These are phyloP conservation scores for Exophiala phaeomuriformis DNA, from an alignment of 2,329 filamentous ascomycete species.

Conservation along the genomic window DNA sequence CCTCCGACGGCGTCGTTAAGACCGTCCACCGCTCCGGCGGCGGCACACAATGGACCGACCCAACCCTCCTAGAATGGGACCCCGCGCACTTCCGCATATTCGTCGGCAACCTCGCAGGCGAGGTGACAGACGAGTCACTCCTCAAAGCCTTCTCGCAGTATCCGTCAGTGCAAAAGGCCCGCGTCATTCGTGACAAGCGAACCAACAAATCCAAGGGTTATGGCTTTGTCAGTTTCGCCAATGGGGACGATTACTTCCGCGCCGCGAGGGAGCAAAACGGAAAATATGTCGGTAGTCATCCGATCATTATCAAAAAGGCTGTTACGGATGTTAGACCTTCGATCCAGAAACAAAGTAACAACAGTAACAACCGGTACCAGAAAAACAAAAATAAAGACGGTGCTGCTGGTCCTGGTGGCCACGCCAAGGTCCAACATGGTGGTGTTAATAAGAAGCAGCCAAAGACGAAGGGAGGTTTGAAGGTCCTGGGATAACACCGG, in stretches of 20 bases:
- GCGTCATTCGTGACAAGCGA: slow-evolving; percentile 89
- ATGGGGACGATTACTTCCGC: slow-evolving; percentile 93
- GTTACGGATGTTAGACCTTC: slow-evolving; percentile 84
- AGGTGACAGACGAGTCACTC: slow-evolving; percentile 92
- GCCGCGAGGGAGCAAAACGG: slow-evolving; percentile 97
- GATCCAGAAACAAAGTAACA: slow-evolving; percentile 54
- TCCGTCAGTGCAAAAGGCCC: slow-evolving; percentile 80
- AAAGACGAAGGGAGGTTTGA: slow-evolving; percentile 42
- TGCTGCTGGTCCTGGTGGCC: slow-evolving; percentile 29
- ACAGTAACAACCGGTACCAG: slow-evolving; percentile 3
- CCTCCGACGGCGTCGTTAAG: slow-evolving; percentile 47
- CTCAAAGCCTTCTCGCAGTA: slow-evolving; percentile 90
- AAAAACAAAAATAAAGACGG: slow-evolving; percentile 33
- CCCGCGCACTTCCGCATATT: slow-evolving; percentile 90
- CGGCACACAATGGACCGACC: slow-evolving; percentile 86
- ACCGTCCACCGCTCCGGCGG: slow-evolving; percentile 85
- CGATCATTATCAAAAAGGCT: slow-evolving; percentile 76
- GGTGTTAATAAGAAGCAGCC: slow-evolving; percentile 39
- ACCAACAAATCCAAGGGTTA: slow-evolving; percentile 95
- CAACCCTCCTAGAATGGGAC: slow-evolving; percentile 88
- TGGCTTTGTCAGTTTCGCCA: slow-evolving; percentile 91
- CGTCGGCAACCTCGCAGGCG: slow-evolving; percentile 91
- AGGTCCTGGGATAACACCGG: slow-evolving; percentile 36
- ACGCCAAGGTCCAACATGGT: slow-evolving; percentile 38
- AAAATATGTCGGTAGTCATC: slow-evolving; percentile 98